Conservation (phyloP, 164 flowering plant species). For the Piper betle region DNA sequence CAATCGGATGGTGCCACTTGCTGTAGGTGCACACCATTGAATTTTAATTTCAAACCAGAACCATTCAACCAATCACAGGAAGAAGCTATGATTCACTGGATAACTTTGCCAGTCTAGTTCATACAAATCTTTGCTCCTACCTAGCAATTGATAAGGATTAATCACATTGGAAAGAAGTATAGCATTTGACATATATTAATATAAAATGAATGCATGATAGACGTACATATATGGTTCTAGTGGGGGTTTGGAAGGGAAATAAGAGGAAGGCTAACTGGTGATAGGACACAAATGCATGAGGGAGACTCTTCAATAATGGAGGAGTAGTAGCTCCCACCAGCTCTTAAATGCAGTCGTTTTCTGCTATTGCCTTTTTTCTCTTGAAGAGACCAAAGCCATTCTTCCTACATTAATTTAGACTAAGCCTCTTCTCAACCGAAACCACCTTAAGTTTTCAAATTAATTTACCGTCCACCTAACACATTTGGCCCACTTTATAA, state of each 20-base stretch:
- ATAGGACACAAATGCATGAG: slow-evolving; percentile 4
- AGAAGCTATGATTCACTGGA: neutral
- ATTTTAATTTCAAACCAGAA: too few species aligned
- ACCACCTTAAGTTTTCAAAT: neutral
- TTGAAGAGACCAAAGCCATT: neutral
- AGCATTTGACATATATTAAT: neutral
- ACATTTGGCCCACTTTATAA: neutral
- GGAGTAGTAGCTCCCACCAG: neutral
- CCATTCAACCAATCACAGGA: neutral
- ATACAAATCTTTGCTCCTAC: neutral
- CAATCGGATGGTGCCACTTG: too few species aligned
- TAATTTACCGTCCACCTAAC: neutral
- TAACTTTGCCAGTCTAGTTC: neutral
- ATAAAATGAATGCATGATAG: neutral
- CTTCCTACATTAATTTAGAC: neutral
- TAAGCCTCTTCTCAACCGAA: neutral
- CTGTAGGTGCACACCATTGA: too few species aligned
- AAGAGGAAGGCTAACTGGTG: neutral
- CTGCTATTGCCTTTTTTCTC: slow-evolving; percentile 3
- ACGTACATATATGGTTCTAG: neutral
- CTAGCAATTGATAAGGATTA: neutral
- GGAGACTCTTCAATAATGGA: slow-evolving; percentile 6
- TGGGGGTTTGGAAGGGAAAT: neutral
- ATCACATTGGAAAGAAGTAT: neutral
- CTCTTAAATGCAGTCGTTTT: slow-evolving; percentile 6